Evolutionary conservation across 1,284 basidiomycete species (phyloP).

Genomic region (Tylopilus orsonianus): DNA sequence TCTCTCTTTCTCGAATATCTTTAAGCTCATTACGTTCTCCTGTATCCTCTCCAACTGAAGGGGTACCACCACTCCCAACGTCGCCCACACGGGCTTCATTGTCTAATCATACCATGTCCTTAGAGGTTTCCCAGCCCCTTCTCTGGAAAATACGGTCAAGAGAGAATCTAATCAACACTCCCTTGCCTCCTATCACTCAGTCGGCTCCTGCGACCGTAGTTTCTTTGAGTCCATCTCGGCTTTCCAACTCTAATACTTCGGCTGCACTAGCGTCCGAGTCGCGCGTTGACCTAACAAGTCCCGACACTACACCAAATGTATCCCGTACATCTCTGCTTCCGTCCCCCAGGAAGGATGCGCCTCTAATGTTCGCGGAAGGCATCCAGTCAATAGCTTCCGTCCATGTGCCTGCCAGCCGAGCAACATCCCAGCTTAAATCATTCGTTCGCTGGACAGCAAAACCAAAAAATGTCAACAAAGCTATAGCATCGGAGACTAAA

Average conservation of each 20-base stretch:
- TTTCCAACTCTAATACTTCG: slow-evolving; percentile 15
- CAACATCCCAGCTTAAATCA: slow-evolving; percentile 22
- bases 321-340: slow-evolving; percentile 29
- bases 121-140: slow-evolving; percentile 4
- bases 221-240: slow-evolving; percentile 22
- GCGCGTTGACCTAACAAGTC: slow-evolving; percentile 11
- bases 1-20: slow-evolving; percentile 34
- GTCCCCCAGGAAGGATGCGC: slow-evolving; percentile 23
- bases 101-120: neutral
- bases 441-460: slow-evolving; percentile 31
- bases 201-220: slow-evolving; percentile 27
- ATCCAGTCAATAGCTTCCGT: slow-evolving; percentile 10
- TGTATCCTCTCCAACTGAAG: slow-evolving; percentile 18
- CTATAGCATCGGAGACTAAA: slow-evolving; percentile 3
- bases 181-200: slow-evolving; percentile 28
- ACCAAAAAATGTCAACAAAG: slow-evolving; percentile 23
- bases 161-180: slow-evolving; percentile 7
- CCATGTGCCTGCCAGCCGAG: slow-evolving; percentile 1
- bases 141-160: slow-evolving; percentile 22
- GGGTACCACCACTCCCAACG: slow-evolving; percentile 28
- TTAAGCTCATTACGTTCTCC: slow-evolving; percentile 29
- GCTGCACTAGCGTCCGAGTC: slow-evolving; percentile 19
- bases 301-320: slow-evolving; percentile 1
- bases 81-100: slow-evolving; percentile 22
- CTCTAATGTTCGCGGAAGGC: slow-evolving; percentile 22